Conservation (phyloP, 169 alveolate species). For the Plasmodium malariae region DNA sequence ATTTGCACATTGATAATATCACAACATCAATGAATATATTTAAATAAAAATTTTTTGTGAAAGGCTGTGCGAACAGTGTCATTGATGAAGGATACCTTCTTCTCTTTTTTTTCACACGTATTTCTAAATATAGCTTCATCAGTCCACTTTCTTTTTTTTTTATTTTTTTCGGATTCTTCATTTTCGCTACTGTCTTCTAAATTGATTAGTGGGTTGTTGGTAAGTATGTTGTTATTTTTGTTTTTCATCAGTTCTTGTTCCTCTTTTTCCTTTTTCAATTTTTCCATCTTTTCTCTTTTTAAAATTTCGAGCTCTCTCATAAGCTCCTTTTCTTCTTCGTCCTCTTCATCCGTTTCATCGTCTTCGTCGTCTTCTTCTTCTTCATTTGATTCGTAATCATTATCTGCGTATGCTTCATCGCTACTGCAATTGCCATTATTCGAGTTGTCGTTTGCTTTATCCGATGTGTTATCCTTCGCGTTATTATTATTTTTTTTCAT, state of each 20-base stretch:
- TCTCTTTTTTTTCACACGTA: conserved; percentile 88
- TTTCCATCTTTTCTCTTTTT: conserved; percentile 91
- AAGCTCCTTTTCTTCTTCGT: conserved; percentile 90
- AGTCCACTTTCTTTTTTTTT: conserved; percentile 91
- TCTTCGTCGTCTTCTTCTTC: background rate
- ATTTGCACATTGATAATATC: no score
- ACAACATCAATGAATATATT: conserved; percentile 84
- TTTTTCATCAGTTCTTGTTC: conserved; percentile 76
- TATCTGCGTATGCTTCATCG: background rate
- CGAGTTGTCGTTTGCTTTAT: background rate
- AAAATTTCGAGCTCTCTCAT: conserved; percentile 94
- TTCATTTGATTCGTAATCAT: background rate
- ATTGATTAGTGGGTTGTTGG: conserved; percentile 87
- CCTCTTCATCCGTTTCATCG: conserved; percentile 21
- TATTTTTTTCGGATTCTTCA: conserved; percentile 85
- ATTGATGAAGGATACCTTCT: conserved; percentile 88
- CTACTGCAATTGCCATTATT: background rate
- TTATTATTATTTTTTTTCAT: background rate
- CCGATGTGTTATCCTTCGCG: background rate
- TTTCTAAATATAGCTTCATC: conserved; percentile 92
- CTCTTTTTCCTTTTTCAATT: conserved; percentile 83
- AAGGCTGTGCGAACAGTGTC: conserved; percentile 96
- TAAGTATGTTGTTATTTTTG: conserved; percentile 80
- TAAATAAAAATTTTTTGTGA: conserved; percentile 92
- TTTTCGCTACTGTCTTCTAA: conserved; percentile 71